A percentile compares a stretch with the other conserved stretches of the same genome.
These are phyloP conservation scores for Podila clonocystis DNA, from an alignment of 192 early-diverging fungal genomes.

Conservation along the genomic window DNA sequence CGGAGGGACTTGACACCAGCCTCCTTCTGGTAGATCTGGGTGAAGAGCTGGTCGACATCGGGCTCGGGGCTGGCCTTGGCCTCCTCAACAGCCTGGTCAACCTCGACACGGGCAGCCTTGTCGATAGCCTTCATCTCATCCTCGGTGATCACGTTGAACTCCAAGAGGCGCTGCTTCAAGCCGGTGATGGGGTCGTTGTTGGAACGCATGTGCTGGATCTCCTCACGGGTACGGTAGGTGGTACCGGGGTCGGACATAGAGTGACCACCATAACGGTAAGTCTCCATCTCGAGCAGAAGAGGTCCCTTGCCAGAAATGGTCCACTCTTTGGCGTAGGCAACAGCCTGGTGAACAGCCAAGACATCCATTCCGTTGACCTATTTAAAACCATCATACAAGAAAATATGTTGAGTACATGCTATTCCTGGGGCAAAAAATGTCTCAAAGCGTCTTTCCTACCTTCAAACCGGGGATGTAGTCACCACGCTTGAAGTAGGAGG, in stretches of 20 bases:
- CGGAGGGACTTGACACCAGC: constrained; percentile 77
- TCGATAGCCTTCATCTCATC: constrained; percentile 95
- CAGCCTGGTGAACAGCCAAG: constrained; percentile 90
- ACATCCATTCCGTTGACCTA: constrained; percentile 93
- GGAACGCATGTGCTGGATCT: constrained; percentile 98
- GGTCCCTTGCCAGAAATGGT: constrained; percentile 86
- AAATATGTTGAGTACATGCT: too few species aligned
- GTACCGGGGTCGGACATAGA: constrained; percentile 99
- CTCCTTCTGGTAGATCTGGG: constrained; percentile 86
- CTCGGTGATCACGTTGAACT: constrained; percentile 76
- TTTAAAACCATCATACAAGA: too few species aligned
- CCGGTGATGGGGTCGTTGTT: constrained; percentile 95
- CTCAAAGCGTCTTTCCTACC: constrained; percentile 30
- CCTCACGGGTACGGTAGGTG: constrained; percentile 98
- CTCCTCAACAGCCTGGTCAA: constrained; percentile 87
- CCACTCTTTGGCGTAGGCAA: constrained; percentile 87
- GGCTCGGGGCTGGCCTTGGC: constrained; percentile 87
- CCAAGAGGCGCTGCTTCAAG: constrained; percentile 85
- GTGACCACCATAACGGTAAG: constrained; percentile 99
- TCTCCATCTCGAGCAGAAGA: constrained; percentile 93
- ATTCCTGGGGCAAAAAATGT: background rate
- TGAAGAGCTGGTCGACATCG: constrained; percentile 73
- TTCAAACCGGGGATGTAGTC: constrained; percentile 97
- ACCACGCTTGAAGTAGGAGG: constrained; percentile 94
- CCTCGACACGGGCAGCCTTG: constrained; percentile 86